Conservation (phyloP, 768 basidiomycete genomes). For the Tylopilus sp. region DNA sequence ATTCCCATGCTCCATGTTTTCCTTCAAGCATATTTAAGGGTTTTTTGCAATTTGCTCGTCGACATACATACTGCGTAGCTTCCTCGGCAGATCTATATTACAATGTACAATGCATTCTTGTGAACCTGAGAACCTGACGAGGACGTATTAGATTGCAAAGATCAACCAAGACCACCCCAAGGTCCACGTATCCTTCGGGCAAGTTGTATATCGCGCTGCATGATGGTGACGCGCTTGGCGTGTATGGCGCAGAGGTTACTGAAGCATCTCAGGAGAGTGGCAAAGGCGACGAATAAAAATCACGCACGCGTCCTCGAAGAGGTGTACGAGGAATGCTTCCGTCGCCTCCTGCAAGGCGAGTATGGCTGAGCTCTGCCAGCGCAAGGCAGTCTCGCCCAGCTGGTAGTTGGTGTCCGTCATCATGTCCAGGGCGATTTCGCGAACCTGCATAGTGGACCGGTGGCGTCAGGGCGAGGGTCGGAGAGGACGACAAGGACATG, state of each 20-base stretch:
- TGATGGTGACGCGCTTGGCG: slow-evolving; percentile 96
- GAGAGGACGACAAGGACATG: neutral
- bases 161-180: slow-evolving; percentile 70
- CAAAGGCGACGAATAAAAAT: neutral
- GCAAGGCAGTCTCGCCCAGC: slow-evolving; percentile 54
- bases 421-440: slow-evolving; percentile 93
- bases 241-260: slow-evolving; percentile 97
- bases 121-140: neutral
- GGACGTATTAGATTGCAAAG: neutral
- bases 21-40: slow-evolving; percentile 8
- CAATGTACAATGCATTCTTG: slow-evolving; percentile 28
- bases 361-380: slow-evolving; percentile 96
- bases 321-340: slow-evolving; percentile 90
- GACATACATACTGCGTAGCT: slow-evolving; percentile 8
- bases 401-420: slow-evolving; percentile 69
- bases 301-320: slow-evolving; percentile 98
- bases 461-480: slow-evolving; percentile 2
- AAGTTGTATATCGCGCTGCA: slow-evolving; percentile 96
- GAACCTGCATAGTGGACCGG: slow-evolving; percentile 56
- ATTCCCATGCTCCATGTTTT: slow-evolving; percentile 9
- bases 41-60: slow-evolving; percentile 8
- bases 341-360: slow-evolving; percentile 95
- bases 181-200: slow-evolving; percentile 92
- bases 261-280: slow-evolving; percentile 1
- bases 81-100: slow-evolving; percentile 19